phyloP scores from a whole-genome alignment of 805 yeast genomes.

The Kuraishia borneana region DNA sequence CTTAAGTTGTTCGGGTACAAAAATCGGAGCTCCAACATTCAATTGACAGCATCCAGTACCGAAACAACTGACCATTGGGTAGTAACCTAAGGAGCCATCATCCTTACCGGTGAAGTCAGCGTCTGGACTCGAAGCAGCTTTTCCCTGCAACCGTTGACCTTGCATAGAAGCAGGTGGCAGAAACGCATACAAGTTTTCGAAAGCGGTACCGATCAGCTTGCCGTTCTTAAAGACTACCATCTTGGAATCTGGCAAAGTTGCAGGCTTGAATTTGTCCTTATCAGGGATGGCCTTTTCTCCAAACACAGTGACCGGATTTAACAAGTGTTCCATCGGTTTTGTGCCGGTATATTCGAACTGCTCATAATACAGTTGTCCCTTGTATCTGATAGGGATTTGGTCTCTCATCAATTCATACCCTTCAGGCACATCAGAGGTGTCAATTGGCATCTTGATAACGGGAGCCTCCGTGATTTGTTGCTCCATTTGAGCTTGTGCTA shows the following conservation, averaged over 20 bases:
- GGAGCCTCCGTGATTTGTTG: constrained; percentile 10
- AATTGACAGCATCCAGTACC: constrained; percentile 67
- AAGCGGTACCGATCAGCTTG: constrained; percentile 46
- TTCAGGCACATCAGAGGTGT: not conserved
- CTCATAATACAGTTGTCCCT: constrained; percentile 69
- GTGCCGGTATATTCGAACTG: constrained; percentile 69
- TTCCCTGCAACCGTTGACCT: constrained; percentile 18
- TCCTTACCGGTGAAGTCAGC: constrained; percentile 31
- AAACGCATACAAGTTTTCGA: constrained; percentile 60
- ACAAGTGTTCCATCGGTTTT: constrained; percentile 59
- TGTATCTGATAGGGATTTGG: constrained; percentile 79
- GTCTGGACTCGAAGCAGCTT: constrained; percentile 2
- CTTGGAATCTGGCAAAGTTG: constrained; percentile 43
- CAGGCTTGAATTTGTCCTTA: constrained; percentile 31
- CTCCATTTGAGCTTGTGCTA: constrained; percentile 25
- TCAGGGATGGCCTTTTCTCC: constrained; percentile 59
- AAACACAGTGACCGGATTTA: constrained; percentile 61
- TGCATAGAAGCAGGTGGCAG: constrained; percentile 67
- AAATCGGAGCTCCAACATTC: constrained; percentile 58
- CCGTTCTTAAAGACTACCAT: constrained; percentile 77
- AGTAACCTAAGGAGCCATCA: constrained; percentile 84
- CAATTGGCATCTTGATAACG: constrained; percentile 7
- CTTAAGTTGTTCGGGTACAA: constrained; percentile 24
- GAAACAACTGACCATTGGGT: constrained; percentile 79
- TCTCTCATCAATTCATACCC: constrained; percentile 51